Percentiles rank a stretch among this genome's conserved stretches.
Evolutionary conservation across 371 early-diverging fungal genomes (phyloP).

Genomic region (Rhizomucor miehei): DNA sequence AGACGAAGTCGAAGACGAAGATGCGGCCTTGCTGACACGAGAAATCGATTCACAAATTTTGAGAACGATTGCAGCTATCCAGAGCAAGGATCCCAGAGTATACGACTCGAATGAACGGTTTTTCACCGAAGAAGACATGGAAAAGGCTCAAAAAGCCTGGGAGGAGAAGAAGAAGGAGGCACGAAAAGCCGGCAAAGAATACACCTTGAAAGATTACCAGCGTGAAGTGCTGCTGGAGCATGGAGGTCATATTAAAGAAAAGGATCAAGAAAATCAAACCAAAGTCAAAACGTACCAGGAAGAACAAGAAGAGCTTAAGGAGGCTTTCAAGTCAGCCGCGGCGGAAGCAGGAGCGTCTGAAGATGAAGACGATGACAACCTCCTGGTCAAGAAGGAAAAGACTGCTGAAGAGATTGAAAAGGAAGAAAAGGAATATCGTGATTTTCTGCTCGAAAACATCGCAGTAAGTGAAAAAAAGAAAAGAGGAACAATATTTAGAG

Average conservation of each 20-base stretch:
- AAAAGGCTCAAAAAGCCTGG: conserved; percentile 60
- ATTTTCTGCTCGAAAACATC: conserved; percentile 81
- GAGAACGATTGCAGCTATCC: conserved; percentile 82
- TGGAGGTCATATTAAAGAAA: conserved; percentile 65
- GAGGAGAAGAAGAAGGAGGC: conserved; percentile 50
- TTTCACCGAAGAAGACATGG: conserved; percentile 66
- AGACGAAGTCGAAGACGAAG: conserved; percentile 87
- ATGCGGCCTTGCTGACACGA: conserved; percentile 81
- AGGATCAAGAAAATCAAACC: conserved; percentile 29
- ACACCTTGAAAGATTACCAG: conserved; percentile 76
- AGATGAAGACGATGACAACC: conserved; percentile 49
- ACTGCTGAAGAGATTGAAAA: conserved; percentile 66
- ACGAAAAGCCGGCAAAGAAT: conserved; percentile 47
- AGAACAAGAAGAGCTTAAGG: conserved; percentile 82
- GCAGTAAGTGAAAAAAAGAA: conserved; percentile 26
- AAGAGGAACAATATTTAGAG: background rate
- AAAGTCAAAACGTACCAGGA: conserved; percentile 63
- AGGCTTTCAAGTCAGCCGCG: conserved; percentile 56
- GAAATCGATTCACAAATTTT: conserved; percentile 91
- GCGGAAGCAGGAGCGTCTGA: too few relatives aligned
- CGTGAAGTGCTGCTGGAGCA: conserved; percentile 69
- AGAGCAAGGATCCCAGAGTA: conserved; percentile 73
- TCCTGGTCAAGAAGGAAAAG: conserved; percentile 73
- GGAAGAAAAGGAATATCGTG: conserved; percentile 80
- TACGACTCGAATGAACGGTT: conserved; percentile 76